These are phyloP conservation scores for Fusarium sp. DNA, from an alignment of 2,329 filamentous ascomycete genomes.

Conservation along the genomic window DNA sequence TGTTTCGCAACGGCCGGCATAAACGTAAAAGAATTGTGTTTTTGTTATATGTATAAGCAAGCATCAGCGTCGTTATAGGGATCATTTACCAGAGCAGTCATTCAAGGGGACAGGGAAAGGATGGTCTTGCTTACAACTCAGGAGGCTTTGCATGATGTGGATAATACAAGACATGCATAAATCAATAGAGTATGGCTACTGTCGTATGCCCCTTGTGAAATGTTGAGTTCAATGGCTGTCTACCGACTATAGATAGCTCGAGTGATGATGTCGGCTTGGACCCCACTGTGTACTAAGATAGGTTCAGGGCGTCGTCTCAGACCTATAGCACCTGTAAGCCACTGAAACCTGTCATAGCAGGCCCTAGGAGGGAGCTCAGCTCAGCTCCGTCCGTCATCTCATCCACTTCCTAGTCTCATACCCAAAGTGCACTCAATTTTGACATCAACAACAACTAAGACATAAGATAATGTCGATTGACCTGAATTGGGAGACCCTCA, in stretches of 20 bases:
- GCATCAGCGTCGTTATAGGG: constrained; percentile 21
- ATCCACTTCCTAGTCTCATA: constrained; percentile 12
- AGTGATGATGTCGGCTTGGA: not conserved
- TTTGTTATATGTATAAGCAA: constrained; percentile 8
- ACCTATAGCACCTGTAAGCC: not conserved
- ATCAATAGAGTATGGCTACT: constrained; percentile 2
- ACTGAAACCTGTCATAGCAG: constrained; percentile 12
- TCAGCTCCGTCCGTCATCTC: not conserved
- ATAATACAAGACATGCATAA: constrained; percentile 7
- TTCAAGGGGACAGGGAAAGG: not conserved
- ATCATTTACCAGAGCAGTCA: constrained; percentile 17
- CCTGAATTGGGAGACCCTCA: constrained; percentile 94
- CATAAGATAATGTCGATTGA: constrained; percentile 84
- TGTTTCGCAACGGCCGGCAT: constrained; percentile 2
- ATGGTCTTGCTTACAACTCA: not conserved
- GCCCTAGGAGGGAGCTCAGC: not conserved
- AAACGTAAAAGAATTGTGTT: constrained; percentile 17
- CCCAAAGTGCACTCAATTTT: not conserved
- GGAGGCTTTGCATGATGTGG: not conserved
- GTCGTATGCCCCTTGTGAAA: not conserved
- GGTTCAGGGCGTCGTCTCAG: not conserved
- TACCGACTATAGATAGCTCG: not conserved
- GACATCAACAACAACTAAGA: not conserved
- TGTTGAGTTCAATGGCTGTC: not conserved
- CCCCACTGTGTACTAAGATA: not conserved